Conservation (phyloP, 2,329 filamentous ascomycete species). For the Colletotrichum zoysiae region DNA sequence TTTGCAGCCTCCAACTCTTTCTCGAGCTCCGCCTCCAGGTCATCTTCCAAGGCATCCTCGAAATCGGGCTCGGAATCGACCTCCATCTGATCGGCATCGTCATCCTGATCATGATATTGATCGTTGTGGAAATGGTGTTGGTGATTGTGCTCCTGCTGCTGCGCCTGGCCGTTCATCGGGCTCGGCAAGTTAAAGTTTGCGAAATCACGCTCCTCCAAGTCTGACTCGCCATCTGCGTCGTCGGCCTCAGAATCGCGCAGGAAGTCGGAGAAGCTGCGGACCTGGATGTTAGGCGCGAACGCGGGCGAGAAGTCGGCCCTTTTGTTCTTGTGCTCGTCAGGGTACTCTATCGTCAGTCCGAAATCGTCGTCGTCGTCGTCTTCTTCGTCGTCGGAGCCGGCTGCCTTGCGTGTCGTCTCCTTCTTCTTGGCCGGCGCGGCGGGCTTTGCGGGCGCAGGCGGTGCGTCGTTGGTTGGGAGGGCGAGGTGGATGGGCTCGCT, state of each 20-base stretch:
- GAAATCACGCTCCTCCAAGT: slow-evolving; percentile 57
- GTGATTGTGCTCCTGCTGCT: slow-evolving; percentile 44
- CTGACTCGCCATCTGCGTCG: slow-evolving; percentile 61
- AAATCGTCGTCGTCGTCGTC: slow-evolving; percentile 70
- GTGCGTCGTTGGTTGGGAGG: slow-evolving; percentile 49
- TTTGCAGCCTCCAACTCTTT: slow-evolving; percentile 59
- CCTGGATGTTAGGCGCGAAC: slow-evolving; percentile 52
- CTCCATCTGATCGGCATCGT: slow-evolving; percentile 46
- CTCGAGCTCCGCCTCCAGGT: slow-evolving; percentile 69
- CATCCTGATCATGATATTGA: slow-evolving; percentile 44
- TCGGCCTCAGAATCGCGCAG: slow-evolving; percentile 61
- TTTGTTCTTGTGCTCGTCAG: slow-evolving; percentile 56
- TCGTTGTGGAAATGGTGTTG: slow-evolving; percentile 45
- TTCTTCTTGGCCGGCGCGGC: slow-evolving; percentile 43
- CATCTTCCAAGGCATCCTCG: slow-evolving; percentile 61
- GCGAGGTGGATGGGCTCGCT: slow-evolving; percentile 54
- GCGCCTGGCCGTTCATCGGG: slow-evolving; percentile 59
- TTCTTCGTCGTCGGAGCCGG: slow-evolving; percentile 63
- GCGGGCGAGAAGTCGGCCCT: slow-evolving; percentile 62
- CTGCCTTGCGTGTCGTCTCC: slow-evolving; percentile 51
- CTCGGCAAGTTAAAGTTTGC: slow-evolving; percentile 65
- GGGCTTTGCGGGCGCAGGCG: slow-evolving; percentile 41
- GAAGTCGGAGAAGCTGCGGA: slow-evolving; percentile 67
- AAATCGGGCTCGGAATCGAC: slow-evolving; percentile 47
- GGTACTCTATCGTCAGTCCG: slow-evolving; percentile 71